Percentiles rank a stretch among this genome's conserved stretches.
Evolutionary conservation across 176 grass and related monocot species (phyloP).

Genomic region (Musa beccarii): DNA sequence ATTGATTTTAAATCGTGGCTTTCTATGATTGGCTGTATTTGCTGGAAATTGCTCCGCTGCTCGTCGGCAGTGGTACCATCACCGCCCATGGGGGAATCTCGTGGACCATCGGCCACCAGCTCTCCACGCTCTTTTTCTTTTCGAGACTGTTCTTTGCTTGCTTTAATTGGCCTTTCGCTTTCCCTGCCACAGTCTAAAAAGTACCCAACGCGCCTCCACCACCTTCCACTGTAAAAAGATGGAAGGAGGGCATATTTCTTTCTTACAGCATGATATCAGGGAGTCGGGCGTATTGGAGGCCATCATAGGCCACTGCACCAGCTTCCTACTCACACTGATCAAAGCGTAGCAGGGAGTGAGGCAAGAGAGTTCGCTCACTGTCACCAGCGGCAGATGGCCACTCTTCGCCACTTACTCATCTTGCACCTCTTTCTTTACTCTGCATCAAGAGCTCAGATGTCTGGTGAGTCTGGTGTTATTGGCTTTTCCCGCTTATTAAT

Average conservation of each 20-base stretch:
- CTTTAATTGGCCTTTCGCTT: neutral
- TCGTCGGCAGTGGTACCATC: no score
- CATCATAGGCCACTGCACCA: neutral
- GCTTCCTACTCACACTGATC: neutral
- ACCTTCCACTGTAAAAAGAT: neutral
- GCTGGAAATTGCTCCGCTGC: no score
- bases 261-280: neutral
- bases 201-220: neutral
- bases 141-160: neutral
- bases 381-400: neutral
- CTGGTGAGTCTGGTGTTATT: neutral
- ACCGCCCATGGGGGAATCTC: no score
- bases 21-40: no score
- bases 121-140: neutral
- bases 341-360: neutral
- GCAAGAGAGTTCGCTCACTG: neutral
- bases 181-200: neutral
- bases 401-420: neutral
- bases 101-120: neutral
- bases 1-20: no score
- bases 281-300: neutral
- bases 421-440: neutral
- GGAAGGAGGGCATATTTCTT: neutral
- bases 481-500: neutral
- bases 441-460: neutral